These are phyloP conservation scores for Rhazya stricta DNA, from an alignment of 257 asterid species.

Conservation along the genomic window DNA sequence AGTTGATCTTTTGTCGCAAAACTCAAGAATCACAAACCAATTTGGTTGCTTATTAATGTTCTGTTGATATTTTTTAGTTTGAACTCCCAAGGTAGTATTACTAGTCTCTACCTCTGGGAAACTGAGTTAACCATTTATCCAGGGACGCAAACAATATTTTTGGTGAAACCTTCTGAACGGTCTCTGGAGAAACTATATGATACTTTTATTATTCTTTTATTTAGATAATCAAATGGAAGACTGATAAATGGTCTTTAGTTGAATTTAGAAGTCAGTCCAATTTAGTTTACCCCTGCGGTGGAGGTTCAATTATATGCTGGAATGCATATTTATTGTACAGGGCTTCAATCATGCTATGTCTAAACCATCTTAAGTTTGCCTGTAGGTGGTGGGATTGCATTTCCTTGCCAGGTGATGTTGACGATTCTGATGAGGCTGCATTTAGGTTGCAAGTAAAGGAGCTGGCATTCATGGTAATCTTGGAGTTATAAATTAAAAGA, in stretches of 20 bases:
- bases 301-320: background rate
- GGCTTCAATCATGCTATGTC: background rate
- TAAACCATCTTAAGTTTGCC: slow-evolving; percentile 13
- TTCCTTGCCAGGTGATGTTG: slow-evolving; percentile 82
- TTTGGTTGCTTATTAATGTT: background rate
- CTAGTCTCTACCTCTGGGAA: background rate
- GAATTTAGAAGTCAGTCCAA: background rate
- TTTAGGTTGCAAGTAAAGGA: slow-evolving; percentile 75
- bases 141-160: background rate
- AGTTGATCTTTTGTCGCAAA: background rate
- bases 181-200: background rate
- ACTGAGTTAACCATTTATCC: background rate
- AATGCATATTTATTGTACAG: background rate
- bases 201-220: background rate
- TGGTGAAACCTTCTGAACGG: background rate
- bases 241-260: background rate
- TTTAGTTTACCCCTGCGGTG: background rate
- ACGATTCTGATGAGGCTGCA: slow-evolving; percentile 48
- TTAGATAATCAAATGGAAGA: background rate
- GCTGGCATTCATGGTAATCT: slow-evolving; percentile 75
- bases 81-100: background rate
- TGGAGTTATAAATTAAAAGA: slow-evolving; percentile 4
- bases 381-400: slow-evolving; percentile 96
- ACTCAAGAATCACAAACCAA: background rate
- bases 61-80: background rate